Percentiles rank a stretch among this genome's conserved stretches.
phyloP scores from a whole-genome alignment of 345 rosid species.

The Turnera subulata region DNA sequence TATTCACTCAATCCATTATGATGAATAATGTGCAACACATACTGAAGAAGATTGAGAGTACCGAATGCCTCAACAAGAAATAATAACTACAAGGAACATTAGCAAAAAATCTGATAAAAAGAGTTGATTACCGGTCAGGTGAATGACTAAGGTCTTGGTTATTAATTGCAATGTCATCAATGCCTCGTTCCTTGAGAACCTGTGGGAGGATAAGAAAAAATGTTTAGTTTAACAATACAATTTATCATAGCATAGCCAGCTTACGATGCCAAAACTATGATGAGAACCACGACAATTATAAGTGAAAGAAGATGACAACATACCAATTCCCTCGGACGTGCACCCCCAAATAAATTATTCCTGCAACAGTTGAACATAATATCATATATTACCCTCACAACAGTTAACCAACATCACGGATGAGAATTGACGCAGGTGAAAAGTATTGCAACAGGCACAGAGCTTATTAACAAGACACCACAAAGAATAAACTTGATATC shows the following conservation, averaged over 20 bases:
- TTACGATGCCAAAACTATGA: background rate
- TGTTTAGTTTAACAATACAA: background rate
- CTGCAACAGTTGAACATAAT: slow-evolving; percentile 12
- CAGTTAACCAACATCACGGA: background rate
- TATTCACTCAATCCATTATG: too few species aligned
- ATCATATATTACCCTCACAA: background rate
- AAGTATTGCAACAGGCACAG: too few species aligned
- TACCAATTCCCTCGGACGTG: slow-evolving; percentile 25
- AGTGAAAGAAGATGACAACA: background rate
- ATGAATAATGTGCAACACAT: background rate
- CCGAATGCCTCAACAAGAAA: too few species aligned
- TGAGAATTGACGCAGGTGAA: background rate
- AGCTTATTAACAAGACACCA: too few species aligned
- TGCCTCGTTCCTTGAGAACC: slow-evolving; percentile 28
- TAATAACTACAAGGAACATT: too few species aligned
- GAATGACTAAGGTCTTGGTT: slow-evolving; percentile 8
- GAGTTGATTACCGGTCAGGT: slow-evolving; percentile 5
- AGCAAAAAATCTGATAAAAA: too few species aligned
- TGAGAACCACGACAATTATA: background rate
- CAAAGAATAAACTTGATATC: too few species aligned
- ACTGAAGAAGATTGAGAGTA: background rate
- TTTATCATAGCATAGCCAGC: background rate
- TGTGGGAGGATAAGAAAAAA: slow-evolving; percentile 1
- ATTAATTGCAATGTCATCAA: slow-evolving; percentile 18
- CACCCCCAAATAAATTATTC: slow-evolving; percentile 28